These are phyloP conservation scores for Dispira parvispora DNA, from an alignment of 192 early-diverging fungal genomes.

Conservation along the genomic window DNA sequence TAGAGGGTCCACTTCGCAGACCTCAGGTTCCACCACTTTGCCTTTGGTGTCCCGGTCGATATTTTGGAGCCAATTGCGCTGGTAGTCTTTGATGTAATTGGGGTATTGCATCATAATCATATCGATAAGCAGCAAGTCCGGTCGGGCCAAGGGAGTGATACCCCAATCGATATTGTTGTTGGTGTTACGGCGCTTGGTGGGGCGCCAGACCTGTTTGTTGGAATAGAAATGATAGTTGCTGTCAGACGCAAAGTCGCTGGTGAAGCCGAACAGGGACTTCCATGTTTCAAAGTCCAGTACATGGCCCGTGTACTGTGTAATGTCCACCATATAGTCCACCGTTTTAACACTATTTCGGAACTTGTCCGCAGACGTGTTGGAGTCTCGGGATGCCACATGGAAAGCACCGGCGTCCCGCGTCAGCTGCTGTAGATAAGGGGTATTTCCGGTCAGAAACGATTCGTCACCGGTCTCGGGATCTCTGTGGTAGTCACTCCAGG, in stretches of 20 bases:
- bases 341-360: conserved; percentile 34
- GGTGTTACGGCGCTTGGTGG: neutral
- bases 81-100: neutral
- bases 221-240: conserved; percentile 3
- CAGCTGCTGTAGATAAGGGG: conserved; percentile 39
- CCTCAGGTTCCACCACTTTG: neutral
- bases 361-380: conserved; percentile 16
- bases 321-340: conserved; percentile 54
- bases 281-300: neutral
- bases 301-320: conserved; percentile 33
- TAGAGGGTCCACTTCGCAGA: neutral
- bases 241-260: neutral
- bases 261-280: neutral
- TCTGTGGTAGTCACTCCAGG: conserved; percentile 44
- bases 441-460: conserved; percentile 29
- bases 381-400: conserved; percentile 27
- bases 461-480: conserved; percentile 53
- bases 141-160: neutral
- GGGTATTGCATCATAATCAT: conserved; percentile 3
- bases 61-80: neutral
- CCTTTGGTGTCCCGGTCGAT: no score
- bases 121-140: conserved; percentile 1
- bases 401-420: conserved; percentile 48
- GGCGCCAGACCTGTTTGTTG: conserved; percentile 7
- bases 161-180: conserved; percentile 1